Conservation (phyloP, 306 rosid genomes). For the Astragalus glycyphyllos region DNA sequence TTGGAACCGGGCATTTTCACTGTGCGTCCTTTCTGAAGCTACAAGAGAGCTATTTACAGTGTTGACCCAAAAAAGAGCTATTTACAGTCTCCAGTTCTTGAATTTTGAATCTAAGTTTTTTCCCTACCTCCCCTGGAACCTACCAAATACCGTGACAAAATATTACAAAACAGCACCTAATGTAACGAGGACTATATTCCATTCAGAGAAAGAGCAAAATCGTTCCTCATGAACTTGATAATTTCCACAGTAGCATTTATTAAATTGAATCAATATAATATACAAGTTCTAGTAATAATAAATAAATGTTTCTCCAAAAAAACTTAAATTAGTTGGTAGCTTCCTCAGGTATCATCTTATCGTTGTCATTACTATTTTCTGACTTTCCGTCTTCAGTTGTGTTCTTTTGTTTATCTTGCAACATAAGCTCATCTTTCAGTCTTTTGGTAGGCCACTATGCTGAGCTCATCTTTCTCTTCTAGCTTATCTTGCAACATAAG, state of each 20-base stretch:
- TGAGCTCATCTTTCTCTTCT: slow-evolving; percentile 51
- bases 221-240: background rate
- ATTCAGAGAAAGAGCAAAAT: slow-evolving; percentile 2
- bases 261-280: slow-evolving; percentile 28
- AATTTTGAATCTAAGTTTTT: background rate
- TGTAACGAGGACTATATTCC: background rate
- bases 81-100: background rate
- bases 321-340: slow-evolving; percentile 42
- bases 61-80: too few relatives aligned
- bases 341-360: slow-evolving; percentile 49
- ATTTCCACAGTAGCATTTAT: background rate
- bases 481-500: slow-evolving; percentile 49
- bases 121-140: background rate
- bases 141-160: background rate
- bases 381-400: slow-evolving; percentile 52
- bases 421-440: slow-evolving; percentile 55
- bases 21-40: too few relatives aligned
- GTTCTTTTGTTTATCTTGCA: slow-evolving; percentile 57
- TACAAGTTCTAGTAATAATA: slow-evolving; percentile 1
- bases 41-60: background rate
- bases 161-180: background rate
- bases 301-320: slow-evolving; percentile 42
- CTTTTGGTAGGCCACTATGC: slow-evolving; percentile 51
- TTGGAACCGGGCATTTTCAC: too few relatives aligned
- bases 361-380: slow-evolving; percentile 40